Conservation (phyloP, 2,329 filamentous ascomycete species). For the Helotiales sp. region DNA sequence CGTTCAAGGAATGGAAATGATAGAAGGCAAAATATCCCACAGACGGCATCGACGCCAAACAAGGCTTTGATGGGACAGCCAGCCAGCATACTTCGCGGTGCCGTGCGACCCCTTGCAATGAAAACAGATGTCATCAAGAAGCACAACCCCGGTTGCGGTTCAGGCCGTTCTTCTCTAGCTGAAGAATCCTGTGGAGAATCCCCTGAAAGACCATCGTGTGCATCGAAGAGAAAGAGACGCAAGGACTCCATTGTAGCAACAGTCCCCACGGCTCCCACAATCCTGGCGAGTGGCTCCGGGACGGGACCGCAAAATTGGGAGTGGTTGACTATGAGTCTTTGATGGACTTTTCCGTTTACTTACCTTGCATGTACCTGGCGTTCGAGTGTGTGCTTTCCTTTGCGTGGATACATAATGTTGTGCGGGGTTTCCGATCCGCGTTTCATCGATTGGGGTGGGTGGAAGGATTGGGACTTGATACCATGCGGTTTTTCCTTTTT, state of each 20-base stretch:
- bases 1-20: slow-evolving; percentile 74
- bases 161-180: slow-evolving; percentile 67
- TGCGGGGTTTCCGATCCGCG: too few relatives aligned
- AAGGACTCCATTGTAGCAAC: slow-evolving; percentile 69
- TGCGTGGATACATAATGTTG: too few relatives aligned
- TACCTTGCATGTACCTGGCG: too few relatives aligned
- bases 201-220: slow-evolving; percentile 58
- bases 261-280: slow-evolving; percentile 46
- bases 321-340: slow-evolving; percentile 97
- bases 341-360: too few relatives aligned
- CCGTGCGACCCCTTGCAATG: slow-evolving; percentile 91
- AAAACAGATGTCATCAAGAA: slow-evolving; percentile 99
- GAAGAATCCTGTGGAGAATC: slow-evolving; percentile 51
- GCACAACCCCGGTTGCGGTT: slow-evolving; percentile 80
- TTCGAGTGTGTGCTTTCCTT: too few relatives aligned
- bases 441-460: too few relatives aligned
- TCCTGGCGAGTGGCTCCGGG: slow-evolving; percentile 57
- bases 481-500: too few relatives aligned
- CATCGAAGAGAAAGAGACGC: slow-evolving; percentile 68
- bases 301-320: slow-evolving; percentile 94
- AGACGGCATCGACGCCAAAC: slow-evolving; percentile 84
- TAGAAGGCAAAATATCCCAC: slow-evolving; percentile 79
- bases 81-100: slow-evolving; percentile 74
- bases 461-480: too few relatives aligned
- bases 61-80: slow-evolving; percentile 65